phyloP scores from a whole-genome alignment of 2,329 filamentous ascomycete species.

The Beauveria varroae region DNA sequence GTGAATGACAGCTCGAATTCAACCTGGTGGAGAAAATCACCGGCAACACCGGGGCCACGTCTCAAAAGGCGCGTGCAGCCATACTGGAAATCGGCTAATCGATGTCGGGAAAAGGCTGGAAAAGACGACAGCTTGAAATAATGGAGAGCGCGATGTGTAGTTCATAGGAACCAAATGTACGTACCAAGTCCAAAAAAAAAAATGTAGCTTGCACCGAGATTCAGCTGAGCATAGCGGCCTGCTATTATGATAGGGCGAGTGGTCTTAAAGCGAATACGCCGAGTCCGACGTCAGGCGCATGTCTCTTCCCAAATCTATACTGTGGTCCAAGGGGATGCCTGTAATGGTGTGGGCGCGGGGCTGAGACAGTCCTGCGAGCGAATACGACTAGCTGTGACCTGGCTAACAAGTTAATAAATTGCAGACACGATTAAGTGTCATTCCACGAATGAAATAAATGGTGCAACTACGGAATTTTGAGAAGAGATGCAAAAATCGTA shows the following conservation, averaged over 20 bases:
- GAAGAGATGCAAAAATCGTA: neutral
- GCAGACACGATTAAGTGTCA: neutral
- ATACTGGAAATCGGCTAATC: neutral
- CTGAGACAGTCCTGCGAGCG: neutral
- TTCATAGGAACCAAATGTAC: neutral
- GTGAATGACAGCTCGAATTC: neutral
- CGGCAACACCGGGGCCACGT: neutral
- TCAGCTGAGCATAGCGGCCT: neutral
- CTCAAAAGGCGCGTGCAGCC: neutral
- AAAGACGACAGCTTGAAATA: neutral
- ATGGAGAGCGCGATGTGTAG: too few species aligned
- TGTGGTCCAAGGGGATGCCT: too few species aligned
- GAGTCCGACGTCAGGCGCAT: neutral
- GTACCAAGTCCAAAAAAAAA: neutral
- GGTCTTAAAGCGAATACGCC: conserved; percentile 1
- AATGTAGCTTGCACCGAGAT: neutral
- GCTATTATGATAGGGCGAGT: too few species aligned
- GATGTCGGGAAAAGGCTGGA: neutral
- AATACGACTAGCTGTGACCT: neutral
- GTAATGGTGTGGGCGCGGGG: too few species aligned
- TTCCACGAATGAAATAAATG: neutral
- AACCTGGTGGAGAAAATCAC: neutral
- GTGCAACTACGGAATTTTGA: neutral
- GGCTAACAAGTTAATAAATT: neutral
- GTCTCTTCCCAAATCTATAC: too few species aligned